Evolutionary conservation across 2,329 filamentous ascomycete species (phyloP), one percentile per base, ranked within the genome.

Genomic region (Fusarium domesticum): DNA sequence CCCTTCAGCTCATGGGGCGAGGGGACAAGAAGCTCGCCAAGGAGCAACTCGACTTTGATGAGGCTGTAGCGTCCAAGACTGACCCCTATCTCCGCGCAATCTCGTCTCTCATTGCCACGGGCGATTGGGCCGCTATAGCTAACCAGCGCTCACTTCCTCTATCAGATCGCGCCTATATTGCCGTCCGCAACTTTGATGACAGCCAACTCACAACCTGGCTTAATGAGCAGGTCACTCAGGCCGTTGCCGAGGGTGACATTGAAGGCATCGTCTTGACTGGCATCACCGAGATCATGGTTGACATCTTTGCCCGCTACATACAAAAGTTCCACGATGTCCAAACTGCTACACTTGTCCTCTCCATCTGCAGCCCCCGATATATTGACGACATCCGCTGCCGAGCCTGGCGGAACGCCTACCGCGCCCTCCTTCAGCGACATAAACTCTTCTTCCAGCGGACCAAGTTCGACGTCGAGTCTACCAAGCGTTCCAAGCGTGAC

Each of bases 21-120:
- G 75, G 72, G 11, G 71, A 72, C 43, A 68, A 66, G 35, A 64
- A 66, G 32, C 54, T 70, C 4, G 66, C 66, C 33, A 73, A 73
- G 48, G 72, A 74, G 50, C 70, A 77, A 47, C 70, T 82, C 18
- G 78, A 81, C 54, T 78, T 81, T 55, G 78, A 82, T 60, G 76
- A 79, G 44, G 70, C 70, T 2, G 72, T 80, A 12, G 78, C 81
- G 18, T 80, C 77, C 46, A 79, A 85, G 48, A 82, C 84, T 0
- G 87, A 93, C 57, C 84, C 87, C 0, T 92, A 91, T 60, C 76
- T 93, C 18, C 84, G 87, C 43, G 87, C 87, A 6, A 85, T 93
- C 37, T 87, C 89, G 18, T 83, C 84, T 3, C 83, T 88, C 53
- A 87, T 93, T 48, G 83, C 84, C 8, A 88, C 83, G 0, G 84